A percentile compares a stretch with the other conserved stretches of the same genome.
These are phyloP conservation scores for Penicillium sp. DNA, from an alignment of 2,329 filamentous ascomycete genomes.

Conservation along the genomic window DNA sequence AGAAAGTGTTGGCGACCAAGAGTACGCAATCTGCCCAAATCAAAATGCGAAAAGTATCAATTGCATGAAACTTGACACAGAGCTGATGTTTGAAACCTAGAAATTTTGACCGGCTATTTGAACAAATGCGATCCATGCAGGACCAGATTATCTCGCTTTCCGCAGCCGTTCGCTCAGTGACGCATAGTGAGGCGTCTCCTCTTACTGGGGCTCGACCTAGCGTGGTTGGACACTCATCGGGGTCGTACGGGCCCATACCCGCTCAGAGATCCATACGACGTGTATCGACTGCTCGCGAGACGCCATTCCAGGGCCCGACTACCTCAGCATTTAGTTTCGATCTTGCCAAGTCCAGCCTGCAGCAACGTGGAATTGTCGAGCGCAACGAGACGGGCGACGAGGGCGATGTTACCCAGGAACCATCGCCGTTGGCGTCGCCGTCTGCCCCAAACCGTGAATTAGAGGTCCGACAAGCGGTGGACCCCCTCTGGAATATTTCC, in stretches of 20 bases:
- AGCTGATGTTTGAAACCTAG: constrained; percentile 7
- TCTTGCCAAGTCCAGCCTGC: constrained; percentile 79
- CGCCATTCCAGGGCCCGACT: constrained; percentile 79
- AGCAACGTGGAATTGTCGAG: constrained; percentile 80
- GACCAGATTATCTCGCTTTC: constrained; percentile 78
- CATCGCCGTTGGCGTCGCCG: constrained; percentile 34
- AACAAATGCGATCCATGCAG: constrained; percentile 35
- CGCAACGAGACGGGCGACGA: constrained; percentile 47
- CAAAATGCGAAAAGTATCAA: background rate
- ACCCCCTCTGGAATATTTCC: constrained; percentile 74
- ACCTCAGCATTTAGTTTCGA: constrained; percentile 81
- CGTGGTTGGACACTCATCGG: constrained; percentile 1
- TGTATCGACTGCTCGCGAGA: constrained; percentile 46
- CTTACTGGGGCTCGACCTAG: constrained; percentile 9
- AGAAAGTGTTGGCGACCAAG: constrained; percentile 65
- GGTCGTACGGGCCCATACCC: constrained; percentile 7
- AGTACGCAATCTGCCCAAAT: constrained; percentile 55
- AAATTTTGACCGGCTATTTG: constrained; percentile 28
- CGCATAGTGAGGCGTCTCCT: constrained; percentile 36
- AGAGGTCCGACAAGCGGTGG: constrained; percentile 45
- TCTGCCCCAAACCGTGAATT: constrained; percentile 21
- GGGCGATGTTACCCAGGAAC: constrained; percentile 53
- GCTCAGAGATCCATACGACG: constrained; percentile 18
- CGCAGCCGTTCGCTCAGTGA: constrained; percentile 67
- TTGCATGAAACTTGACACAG: background rate